Conservation (phyloP, 345 rosid species). For the Moricandia moricandioides region DNA sequence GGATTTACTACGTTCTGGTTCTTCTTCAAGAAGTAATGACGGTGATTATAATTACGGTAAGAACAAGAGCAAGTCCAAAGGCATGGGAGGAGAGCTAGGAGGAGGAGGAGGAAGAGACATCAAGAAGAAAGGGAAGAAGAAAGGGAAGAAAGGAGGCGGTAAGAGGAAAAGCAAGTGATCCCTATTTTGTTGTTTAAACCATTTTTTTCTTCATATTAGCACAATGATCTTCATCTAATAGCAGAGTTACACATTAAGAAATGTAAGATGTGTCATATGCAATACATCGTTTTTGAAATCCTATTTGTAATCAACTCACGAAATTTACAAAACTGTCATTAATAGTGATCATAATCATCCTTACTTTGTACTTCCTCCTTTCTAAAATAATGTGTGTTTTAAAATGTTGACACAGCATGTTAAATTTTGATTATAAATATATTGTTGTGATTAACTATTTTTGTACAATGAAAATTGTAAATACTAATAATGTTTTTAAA, state of each 20-base stretch:
- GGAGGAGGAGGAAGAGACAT: background rate
- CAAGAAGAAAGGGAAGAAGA: constrained; percentile 45
- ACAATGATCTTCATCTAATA: background rate
- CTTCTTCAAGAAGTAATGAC: constrained; percentile 33
- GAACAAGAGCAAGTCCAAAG: constrained; percentile 33
- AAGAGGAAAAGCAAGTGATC: constrained; percentile 20
- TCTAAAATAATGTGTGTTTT: too few species aligned
- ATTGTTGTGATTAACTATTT: too few species aligned
- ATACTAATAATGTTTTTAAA: too few species aligned
- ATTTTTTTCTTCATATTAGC: background rate
- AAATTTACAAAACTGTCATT: background rate
- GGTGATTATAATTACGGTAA: constrained; percentile 24
- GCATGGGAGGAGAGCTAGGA: background rate
- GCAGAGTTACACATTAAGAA: background rate
- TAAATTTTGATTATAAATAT: too few species aligned
- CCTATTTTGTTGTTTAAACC: background rate
- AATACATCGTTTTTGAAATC: too few species aligned
- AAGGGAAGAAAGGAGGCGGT: constrained; percentile 47
- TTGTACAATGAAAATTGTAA: too few species aligned
- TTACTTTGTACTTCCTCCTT: too few species aligned
- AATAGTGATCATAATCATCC: too few species aligned
- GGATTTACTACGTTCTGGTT: constrained; percentile 48
- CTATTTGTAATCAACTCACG: background rate
- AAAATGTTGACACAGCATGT: constrained; percentile 26
- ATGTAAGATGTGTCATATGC: background rate